A percentile compares a stretch with the other conserved stretches of the same genome.
Conservation (phyloP, 495 filamentous ascomycete genomes). For the Podospora pseudocomata region DNA sequence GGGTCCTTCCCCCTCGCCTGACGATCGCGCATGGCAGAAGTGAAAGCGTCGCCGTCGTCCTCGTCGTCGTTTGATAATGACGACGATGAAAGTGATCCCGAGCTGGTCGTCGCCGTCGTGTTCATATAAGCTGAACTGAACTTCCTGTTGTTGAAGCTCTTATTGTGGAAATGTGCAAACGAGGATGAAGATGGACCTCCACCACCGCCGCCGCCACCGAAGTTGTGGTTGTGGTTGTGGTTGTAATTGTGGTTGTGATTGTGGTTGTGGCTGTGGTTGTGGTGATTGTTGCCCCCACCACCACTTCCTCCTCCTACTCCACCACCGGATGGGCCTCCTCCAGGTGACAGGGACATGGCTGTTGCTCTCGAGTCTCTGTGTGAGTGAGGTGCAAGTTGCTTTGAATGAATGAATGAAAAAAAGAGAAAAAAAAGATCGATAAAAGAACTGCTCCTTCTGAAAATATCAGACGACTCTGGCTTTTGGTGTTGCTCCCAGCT, state of each 20-base stretch:
- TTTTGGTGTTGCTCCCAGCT: no score
- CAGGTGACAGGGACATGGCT: not conserved
- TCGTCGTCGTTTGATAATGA: slow-evolving; percentile 5
- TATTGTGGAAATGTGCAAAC: not conserved
- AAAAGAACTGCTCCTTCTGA: no score
- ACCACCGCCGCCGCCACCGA: not conserved
- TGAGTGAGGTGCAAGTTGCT: no score
- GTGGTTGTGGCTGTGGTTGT: no score
- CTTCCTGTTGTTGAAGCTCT: not conserved
- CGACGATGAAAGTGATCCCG: slow-evolving; percentile 12
- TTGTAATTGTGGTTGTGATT: no score
- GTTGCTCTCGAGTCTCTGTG: not conserved
- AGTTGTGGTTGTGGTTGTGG: no score
- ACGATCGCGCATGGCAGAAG: slow-evolving; percentile 45
- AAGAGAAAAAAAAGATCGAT: no score
- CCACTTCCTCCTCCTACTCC: not conserved
- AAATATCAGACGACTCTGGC: no score
- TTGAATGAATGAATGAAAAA: no score
- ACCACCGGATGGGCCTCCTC: not conserved
- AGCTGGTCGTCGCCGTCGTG: not conserved
- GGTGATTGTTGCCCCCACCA: no score
- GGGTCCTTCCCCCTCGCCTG: slow-evolving; percentile 55
- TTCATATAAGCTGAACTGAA: slow-evolving; percentile 10
- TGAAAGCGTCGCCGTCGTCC: slow-evolving; percentile 25
- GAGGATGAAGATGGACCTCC: not conserved